Evolutionary conservation across 2,329 filamentous ascomycete genomes (phyloP).

Genomic region (Raffaelea ambrosiae): DNA sequence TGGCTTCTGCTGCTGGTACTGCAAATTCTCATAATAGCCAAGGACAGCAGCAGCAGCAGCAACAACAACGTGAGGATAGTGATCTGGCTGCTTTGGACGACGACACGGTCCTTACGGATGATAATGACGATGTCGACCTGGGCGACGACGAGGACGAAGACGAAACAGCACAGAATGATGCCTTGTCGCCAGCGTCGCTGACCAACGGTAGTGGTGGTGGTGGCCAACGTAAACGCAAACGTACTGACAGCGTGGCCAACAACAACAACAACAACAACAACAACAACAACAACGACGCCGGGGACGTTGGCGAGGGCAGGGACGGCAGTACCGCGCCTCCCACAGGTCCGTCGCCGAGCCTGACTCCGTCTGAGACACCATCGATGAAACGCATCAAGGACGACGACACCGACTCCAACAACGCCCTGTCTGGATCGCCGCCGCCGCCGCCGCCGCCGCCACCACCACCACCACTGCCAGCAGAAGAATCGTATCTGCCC

Average conservation of each 20-base stretch:
- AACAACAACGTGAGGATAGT: conserved; percentile 10
- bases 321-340: too few species aligned
- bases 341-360: conserved; percentile 31
- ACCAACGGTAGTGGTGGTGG: too few species aligned
- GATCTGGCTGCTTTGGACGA: conserved; percentile 23
- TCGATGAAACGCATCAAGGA: conserved; percentile 1
- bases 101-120: conserved; percentile 31
- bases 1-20: too few species aligned
- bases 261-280: conserved; percentile 4
- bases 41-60: neutral
- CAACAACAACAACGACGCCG: too few species aligned
- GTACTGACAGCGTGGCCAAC: conserved; percentile 31
- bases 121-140: conserved; percentile 26
- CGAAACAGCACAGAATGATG: neutral
- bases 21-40: too few species aligned
- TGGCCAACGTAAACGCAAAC: conserved; percentile 55
- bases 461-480: neutral
- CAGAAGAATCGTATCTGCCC: neutral
- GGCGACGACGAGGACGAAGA: neutral
- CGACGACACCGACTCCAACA: conserved; percentile 32
- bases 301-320: too few species aligned
- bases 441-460: conserved; percentile 22
- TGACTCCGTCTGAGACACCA: conserved; percentile 29
- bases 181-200: conserved; percentile 34
- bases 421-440: conserved; percentile 30